phyloP scores from a whole-genome alignment of 192 early-diverging fungal species.

The Kickxella alabastrina region DNA sequence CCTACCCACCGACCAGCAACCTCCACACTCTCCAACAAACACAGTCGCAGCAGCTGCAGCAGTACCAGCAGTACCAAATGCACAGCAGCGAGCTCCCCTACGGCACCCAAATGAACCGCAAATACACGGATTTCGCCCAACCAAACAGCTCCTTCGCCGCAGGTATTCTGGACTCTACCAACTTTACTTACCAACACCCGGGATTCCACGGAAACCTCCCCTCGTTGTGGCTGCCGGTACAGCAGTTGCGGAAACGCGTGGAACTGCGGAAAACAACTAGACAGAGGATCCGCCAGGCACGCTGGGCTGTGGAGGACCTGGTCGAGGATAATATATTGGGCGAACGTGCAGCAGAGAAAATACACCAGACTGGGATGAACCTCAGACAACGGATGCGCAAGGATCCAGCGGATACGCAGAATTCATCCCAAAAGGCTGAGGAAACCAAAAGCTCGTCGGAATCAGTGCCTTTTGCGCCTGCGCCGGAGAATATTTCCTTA shows the following conservation, averaged over 20 bases:
- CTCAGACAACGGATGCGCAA: slow-evolving; percentile 1
- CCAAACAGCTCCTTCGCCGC: slow-evolving; percentile 27
- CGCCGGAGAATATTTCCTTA: background rate
- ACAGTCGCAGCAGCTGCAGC: too few species aligned
- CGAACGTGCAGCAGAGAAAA: slow-evolving; percentile 7
- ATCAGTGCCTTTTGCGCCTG: background rate
- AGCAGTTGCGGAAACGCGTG: slow-evolving; percentile 17
- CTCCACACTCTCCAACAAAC: slow-evolving; percentile 4
- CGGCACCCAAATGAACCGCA: slow-evolving; percentile 32
- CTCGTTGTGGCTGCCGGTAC: slow-evolving; percentile 41
- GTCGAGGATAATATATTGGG: slow-evolving; percentile 38
- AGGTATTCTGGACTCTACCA: slow-evolving; percentile 37
- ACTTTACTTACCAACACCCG: slow-evolving; percentile 36
- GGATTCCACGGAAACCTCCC: slow-evolving; percentile 42
- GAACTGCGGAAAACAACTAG: slow-evolving; percentile 7
- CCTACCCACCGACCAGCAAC: slow-evolving; percentile 14
- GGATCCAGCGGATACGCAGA: too few species aligned
- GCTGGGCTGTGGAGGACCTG: slow-evolving; percentile 2
- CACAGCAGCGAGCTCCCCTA: slow-evolving; percentile 25
- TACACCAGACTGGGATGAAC: slow-evolving; percentile 10
- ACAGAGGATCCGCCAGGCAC: slow-evolving; percentile 12
- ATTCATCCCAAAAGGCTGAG: too few species aligned
- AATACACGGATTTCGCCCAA: slow-evolving; percentile 39
- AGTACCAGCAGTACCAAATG: slow-evolving; percentile 43
- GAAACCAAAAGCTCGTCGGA: too few species aligned